Evolutionary conservation across 495 filamentous ascomycete species (phyloP).

Genomic region (Neurospora sp.): DNA sequence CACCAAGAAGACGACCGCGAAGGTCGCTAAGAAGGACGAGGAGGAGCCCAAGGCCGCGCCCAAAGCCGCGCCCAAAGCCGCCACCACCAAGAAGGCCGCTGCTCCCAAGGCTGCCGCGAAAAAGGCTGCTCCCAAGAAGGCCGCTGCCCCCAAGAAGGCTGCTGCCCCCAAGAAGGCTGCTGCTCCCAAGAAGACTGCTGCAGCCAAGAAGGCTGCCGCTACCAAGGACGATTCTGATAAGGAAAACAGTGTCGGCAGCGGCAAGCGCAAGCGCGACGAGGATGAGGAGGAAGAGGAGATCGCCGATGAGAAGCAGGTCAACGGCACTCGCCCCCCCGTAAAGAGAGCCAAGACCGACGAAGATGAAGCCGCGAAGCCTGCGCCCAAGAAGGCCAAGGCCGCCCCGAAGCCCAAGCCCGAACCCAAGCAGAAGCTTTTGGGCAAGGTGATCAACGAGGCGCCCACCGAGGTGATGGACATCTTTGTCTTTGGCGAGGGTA

Average conservation of each 20-base stretch:
- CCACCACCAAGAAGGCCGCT: constrained; percentile 14
- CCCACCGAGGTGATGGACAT: constrained; percentile 36
- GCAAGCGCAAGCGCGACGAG: constrained; percentile 15
- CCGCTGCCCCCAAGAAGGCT: constrained; percentile 11
- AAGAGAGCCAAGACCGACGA: not conserved
- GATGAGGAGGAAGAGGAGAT: constrained; percentile 6
- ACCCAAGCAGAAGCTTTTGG: constrained; percentile 1
- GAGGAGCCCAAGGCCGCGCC: constrained; percentile 20
- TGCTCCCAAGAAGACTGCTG: constrained; percentile 3
- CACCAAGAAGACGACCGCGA: constrained; percentile 2
- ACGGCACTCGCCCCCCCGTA: not conserved
- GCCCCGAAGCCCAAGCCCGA: constrained; percentile 3
- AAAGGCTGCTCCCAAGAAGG: constrained; percentile 20
- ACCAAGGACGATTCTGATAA: constrained; percentile 20
- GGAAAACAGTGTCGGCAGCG: constrained; percentile 18
- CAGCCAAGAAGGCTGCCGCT: not conserved
- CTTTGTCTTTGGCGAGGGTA: constrained; percentile 47
- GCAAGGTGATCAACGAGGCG: constrained; percentile 28
- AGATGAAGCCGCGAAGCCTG: constrained; percentile 1
- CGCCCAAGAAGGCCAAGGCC: constrained; percentile 8
- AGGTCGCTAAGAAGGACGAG: constrained; percentile 10
- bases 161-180: constrained; percentile 28
- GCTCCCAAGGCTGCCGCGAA: constrained; percentile 9
- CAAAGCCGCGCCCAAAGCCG: constrained; percentile 14
- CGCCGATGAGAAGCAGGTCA: constrained; percentile 2